Evolutionary conservation across 148 eudicot genomes (phyloP).

Genomic region (Mesembryanthemum crystallinum): DNA sequence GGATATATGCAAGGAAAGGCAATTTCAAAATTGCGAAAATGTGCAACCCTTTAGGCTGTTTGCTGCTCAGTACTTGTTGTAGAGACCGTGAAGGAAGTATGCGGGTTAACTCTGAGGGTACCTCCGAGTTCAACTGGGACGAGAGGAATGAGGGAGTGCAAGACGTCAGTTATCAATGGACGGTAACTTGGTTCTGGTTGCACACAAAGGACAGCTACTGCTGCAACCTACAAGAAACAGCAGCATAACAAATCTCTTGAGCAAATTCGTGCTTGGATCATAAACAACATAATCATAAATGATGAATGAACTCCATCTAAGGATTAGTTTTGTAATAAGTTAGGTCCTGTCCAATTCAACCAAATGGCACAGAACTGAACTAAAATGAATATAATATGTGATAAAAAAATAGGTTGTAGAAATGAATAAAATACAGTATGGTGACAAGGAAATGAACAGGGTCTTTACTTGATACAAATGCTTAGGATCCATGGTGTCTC

Average conservation of each 20-base stretch:
- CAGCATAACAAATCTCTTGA: background rate
- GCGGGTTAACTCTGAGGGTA: conserved; percentile 45
- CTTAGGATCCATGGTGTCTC: conserved; percentile 73
- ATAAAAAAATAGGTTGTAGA: too few species aligned
- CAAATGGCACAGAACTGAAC: too few species aligned
- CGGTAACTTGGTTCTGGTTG: conserved; percentile 93
- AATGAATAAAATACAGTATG: too few species aligned
- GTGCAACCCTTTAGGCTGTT: conserved; percentile 7
- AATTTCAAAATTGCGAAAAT: conserved; percentile 4
- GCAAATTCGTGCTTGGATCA: background rate
- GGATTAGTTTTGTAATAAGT: too few species aligned
- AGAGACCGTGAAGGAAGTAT: conserved; percentile 6
- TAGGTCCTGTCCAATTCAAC: too few species aligned
- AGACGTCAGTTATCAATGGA: conserved; percentile 79
- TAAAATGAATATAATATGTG: too few species aligned
- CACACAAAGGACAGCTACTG: conserved; percentile 86
- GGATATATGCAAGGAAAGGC: background rate
- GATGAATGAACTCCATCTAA: too few species aligned
- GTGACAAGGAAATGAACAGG: too few species aligned
- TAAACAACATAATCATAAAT: too few species aligned
- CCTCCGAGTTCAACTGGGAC: conserved; percentile 85
- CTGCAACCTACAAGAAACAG: conserved; percentile 60
- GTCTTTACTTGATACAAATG: conserved; percentile 71
- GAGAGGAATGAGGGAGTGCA: conserved; percentile 80
- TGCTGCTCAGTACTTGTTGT: conserved; percentile 6